Evolutionary conservation across 1,139 yeast species (phyloP), one percentile per base, ranked within the genome.

Genomic region (Blastobotrys malaysiensis): DNA sequence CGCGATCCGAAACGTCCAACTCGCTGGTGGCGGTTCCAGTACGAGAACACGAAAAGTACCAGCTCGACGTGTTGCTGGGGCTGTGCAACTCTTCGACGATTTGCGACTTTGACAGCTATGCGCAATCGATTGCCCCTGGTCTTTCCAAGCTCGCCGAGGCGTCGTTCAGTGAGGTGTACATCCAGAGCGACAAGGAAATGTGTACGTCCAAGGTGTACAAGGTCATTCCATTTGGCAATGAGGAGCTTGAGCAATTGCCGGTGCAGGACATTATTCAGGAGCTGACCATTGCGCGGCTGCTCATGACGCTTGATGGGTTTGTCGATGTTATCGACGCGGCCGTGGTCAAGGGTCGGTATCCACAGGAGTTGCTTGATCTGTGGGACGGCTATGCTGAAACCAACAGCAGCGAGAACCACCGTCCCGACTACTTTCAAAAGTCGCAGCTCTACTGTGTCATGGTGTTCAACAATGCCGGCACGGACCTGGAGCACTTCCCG

Each of bases 161-260:
- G 3, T 69, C 78, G 1, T 75, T 69, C 62, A 69, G 77, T 55
- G 81, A 79, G 58, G 77, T 79, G 11, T 78, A 69, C 55, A 65
- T 60, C 58, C 69, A 63, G 39, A 48, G 48, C 6, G 51, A 55
- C 20, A 9, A 18, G 45, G 36, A 20, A 9, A 54, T 21, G 27
- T 18, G 24, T 20, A 56, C 56, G 21, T 59, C 65, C 26, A 58
- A 58, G 27, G 77, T 78, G 36, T 71, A 75, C 66, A 80, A 80
- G 58, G 66, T 81, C 26, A 73, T 79, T 49, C 82, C 84, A 5
- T 79, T 81, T 66, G 81, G 81, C 16, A 70, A 73, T 46, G 72
- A 69, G 20, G 74, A 69, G 44, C 60, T 68, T 24, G 73, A 72
- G 16, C 81, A 78, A 60, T 68, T 77, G n/a, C 69, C 73, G 1